These are phyloP conservation scores for Neocatenulostroma microsporum DNA, from an alignment of 2,329 filamentous ascomycete genomes.

Conservation along the genomic window DNA sequence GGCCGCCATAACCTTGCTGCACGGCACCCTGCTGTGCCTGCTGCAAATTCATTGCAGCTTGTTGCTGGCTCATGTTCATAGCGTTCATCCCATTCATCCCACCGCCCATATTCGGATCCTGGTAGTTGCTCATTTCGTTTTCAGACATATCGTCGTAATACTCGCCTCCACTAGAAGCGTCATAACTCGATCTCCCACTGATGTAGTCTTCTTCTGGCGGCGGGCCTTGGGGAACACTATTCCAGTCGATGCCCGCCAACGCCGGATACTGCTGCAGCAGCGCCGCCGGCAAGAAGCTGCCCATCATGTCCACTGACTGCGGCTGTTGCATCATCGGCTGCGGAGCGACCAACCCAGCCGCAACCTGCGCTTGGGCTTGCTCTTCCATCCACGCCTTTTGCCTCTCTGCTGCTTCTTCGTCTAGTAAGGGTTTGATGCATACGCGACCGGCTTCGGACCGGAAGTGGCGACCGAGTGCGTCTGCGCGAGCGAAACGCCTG, in stretches of 20 bases:
- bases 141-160: conserved; percentile 61
- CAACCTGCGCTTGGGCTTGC: conserved; percentile 48
- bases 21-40: conserved; percentile 10
- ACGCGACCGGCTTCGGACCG: conserved; percentile 89
- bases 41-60: conserved; percentile 8
- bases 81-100: conserved; percentile 13
- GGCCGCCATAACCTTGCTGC: conserved; percentile 3
- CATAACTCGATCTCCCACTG: conserved; percentile 74
- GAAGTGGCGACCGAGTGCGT: conserved; percentile 79
- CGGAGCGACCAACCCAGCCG: conserved; percentile 30
- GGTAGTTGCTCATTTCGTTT: conserved; percentile 36
- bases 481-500: conserved; percentile 84
- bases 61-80: conserved; percentile 20
- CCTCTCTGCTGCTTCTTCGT: conserved; percentile 82
- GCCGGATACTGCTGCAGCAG: conserved; percentile 88
- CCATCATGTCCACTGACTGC: conserved; percentile 44
- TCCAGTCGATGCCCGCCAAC: conserved; percentile 84
- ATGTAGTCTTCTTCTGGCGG: conserved; percentile 47
- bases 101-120: conserved; percentile 17
- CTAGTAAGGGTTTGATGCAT: conserved; percentile 93
- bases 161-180: conserved; percentile 62
- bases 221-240: conserved; percentile 55
- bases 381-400: conserved; percentile 62
- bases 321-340: conserved; percentile 31
- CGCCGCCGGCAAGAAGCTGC: conserved; percentile 72